Evolutionary conservation across 2,329 filamentous ascomycete genomes (phyloP).

Genomic region (Fusarium brevicatenulatum): DNA sequence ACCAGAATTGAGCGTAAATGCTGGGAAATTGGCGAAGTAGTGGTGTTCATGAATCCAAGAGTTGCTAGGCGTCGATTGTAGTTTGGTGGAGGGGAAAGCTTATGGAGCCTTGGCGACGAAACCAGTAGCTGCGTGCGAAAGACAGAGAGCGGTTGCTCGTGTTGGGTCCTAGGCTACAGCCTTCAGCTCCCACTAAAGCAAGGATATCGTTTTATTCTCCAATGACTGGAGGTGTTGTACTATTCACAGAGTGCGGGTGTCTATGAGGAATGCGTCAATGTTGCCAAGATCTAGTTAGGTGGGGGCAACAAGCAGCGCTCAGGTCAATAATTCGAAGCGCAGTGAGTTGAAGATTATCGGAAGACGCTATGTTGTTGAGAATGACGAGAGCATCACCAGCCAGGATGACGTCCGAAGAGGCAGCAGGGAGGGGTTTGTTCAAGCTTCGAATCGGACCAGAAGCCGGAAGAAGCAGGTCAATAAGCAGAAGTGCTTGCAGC

Average conservation of each 20-base stretch:
- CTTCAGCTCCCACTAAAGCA: conserved; percentile 28
- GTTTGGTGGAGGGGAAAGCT: conserved; percentile 23
- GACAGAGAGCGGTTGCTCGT: conserved; percentile 17
- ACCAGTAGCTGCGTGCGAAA: conserved; percentile 15
- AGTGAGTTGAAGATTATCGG: neutral
- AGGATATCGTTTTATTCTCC: conserved; percentile 5
- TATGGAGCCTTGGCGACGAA: conserved; percentile 15
- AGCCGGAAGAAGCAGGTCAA: conserved; percentile 19
- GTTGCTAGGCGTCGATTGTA: conserved; percentile 17
- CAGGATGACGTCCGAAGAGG: conserved; percentile 13
- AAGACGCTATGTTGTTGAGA: conserved; percentile 24
- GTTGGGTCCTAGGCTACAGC: conserved; percentile 26
- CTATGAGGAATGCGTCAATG: conserved; percentile 23
- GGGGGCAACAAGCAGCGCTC: conserved; percentile 21
- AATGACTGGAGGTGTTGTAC: neutral
- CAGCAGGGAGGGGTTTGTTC: neutral
- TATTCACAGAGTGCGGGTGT: conserved; percentile 10
- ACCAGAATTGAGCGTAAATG: conserved; percentile 28
- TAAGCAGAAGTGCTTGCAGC: conserved; percentile 7
- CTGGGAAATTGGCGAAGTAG: conserved; percentile 35
- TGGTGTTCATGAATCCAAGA: conserved; percentile 40
- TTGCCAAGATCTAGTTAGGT: conserved; percentile 40
- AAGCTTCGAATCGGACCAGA: neutral
- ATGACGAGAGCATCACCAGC: conserved; percentile 22
- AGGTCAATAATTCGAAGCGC: neutral